Conservation (phyloP, 2,329 filamentous ascomycete species). For the Triangularia setosa region DNA sequence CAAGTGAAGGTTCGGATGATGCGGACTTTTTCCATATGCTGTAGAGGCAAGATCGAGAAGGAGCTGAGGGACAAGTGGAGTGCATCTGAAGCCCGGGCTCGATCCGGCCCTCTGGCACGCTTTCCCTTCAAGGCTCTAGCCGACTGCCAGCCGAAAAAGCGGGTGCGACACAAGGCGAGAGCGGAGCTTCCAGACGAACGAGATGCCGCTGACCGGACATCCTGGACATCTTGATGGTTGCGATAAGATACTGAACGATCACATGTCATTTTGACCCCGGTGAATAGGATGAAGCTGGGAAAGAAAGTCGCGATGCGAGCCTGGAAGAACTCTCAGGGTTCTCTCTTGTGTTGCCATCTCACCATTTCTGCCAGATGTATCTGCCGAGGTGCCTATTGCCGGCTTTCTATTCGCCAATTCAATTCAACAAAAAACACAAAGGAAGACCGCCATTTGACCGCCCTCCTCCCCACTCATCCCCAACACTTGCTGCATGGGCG, state of each 20-base stretch:
- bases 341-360: not conserved
- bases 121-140: constrained; percentile 6
- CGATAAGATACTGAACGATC: not conserved
- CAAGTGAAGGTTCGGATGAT: constrained; percentile 6
- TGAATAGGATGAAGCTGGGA: constrained; percentile 2
- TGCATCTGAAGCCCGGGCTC: constrained; percentile 1
- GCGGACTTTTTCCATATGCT: not conserved
- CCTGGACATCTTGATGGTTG: not conserved
- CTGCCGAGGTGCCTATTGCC: constrained; percentile 12
- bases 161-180: not conserved
- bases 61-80: constrained; percentile 13
- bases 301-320: not conserved
- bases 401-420: constrained; percentile 17
- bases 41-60: not conserved
- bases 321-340: not conserved
- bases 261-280: not conserved
- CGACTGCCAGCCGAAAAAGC: constrained; percentile 3
- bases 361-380: not conserved
- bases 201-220: not conserved
- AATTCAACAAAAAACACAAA: constrained; percentile 21
- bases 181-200: not conserved
- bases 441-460: constrained; percentile 2
- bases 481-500: constrained; percentile 19
- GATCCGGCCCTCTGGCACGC: constrained; percentile 7
- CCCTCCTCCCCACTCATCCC: constrained; percentile 17